Evolutionary conservation across 2,329 filamentous ascomycete genomes (phyloP).

Genomic region (Trichoderma hamatum): DNA sequence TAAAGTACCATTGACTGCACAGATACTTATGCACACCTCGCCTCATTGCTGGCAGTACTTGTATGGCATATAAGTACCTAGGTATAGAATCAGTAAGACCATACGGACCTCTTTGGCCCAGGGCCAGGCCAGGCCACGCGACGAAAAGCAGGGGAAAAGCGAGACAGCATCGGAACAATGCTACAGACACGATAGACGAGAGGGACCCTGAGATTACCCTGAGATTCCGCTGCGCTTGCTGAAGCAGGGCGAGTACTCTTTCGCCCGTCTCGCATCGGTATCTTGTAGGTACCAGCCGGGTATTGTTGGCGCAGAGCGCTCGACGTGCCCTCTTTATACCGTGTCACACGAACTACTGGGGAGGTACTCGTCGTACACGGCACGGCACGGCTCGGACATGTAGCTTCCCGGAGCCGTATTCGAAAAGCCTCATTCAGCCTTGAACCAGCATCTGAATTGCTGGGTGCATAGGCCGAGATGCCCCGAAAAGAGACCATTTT

Average conservation of each 20-base stretch:
- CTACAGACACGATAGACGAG: slow-evolving; percentile 22
- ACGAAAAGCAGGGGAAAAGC: slow-evolving; percentile 17
- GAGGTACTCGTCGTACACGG: slow-evolving; percentile 9
- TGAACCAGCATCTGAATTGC: not conserved
- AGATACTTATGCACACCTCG: too few relatives aligned
- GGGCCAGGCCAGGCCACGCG: slow-evolving; percentile 1
- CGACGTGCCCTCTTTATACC: not conserved
- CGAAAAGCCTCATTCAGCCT: not conserved
- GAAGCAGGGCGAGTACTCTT: not conserved
- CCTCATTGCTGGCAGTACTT: not conserved
- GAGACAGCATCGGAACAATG: slow-evolving; percentile 21
- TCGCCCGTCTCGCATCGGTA: not conserved
- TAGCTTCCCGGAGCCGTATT: not conserved
- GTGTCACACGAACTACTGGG: not conserved
- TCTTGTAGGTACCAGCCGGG: not conserved
- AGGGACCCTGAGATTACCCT: slow-evolving; percentile 20
- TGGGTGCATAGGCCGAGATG: not conserved
- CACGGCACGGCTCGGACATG: not conserved
- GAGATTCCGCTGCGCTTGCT: slow-evolving; percentile 17
- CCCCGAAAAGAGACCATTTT: not conserved
- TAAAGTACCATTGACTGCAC: not conserved
- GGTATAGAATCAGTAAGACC: not conserved
- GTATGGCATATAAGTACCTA: not conserved
- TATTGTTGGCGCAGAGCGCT: not conserved
- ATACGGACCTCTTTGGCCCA: not conserved